Evolutionary conservation across 108 stramenopile genomes (phyloP).

Genomic region (Pseudonitzschia multiseries): DNA sequence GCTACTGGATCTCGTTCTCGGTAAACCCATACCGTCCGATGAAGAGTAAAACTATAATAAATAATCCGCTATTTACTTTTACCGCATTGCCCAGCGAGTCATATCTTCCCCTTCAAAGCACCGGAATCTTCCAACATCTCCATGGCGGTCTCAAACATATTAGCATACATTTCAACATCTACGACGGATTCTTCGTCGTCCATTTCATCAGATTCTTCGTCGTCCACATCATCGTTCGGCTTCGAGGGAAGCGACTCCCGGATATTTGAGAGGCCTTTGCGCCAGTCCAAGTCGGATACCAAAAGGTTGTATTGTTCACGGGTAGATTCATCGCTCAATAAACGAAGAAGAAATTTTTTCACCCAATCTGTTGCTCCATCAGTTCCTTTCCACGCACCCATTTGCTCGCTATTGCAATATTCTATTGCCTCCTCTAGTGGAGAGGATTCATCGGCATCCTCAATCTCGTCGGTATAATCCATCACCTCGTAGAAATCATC

Average conservation of each 20-base stretch:
- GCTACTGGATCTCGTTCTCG: slow-evolving; percentile 45
- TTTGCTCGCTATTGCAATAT: slow-evolving; percentile 66
- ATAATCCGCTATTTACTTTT: neutral
- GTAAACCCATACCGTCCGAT: slow-evolving; percentile 31
- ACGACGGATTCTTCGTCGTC: slow-evolving; percentile 50
- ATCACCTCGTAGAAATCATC: slow-evolving; percentile 66
- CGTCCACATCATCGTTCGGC: slow-evolving; percentile 40
- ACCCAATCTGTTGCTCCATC: slow-evolving; percentile 82
- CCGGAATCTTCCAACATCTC: slow-evolving; percentile 78
- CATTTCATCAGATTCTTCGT: no score
- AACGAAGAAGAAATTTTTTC: slow-evolving; percentile 37
- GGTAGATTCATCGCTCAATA: slow-evolving; percentile 15
- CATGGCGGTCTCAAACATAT: slow-evolving; percentile 91
- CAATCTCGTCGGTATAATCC: slow-evolving; percentile 84
- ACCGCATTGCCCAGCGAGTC: neutral
- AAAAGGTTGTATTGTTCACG: slow-evolving; percentile 28
- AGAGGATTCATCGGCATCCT: slow-evolving; percentile 56
- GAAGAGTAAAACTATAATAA: slow-evolving; percentile 1
- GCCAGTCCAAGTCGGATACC: slow-evolving; percentile 60
- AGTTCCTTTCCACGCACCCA: slow-evolving; percentile 67
- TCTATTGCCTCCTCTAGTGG: slow-evolving; percentile 85
- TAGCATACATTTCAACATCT: slow-evolving; percentile 84
- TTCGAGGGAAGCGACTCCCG: slow-evolving; percentile 31
- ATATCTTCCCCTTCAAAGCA: slow-evolving; percentile 1
- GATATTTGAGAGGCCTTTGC: slow-evolving; percentile 35